These are phyloP conservation scores for Amanita exitialis DNA, from an alignment of 768 basidiomycete species.

Conservation along the genomic window DNA sequence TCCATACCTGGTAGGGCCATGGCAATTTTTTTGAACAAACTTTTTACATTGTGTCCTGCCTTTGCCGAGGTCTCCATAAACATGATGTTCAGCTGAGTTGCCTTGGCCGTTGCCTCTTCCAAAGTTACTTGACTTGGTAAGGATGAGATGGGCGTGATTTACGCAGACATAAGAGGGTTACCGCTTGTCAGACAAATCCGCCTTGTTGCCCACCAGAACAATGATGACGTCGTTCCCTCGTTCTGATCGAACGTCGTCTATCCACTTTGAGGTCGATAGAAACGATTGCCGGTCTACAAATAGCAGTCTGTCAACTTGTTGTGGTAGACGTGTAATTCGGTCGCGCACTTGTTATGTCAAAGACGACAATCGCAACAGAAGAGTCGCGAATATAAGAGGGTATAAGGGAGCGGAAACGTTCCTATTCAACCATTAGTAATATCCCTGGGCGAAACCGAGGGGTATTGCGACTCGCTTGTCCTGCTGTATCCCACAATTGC, in stretches of 20 bases:
- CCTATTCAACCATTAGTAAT: slow-evolving; percentile 34
- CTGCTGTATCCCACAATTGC: slow-evolving; percentile 98
- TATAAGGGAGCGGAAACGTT: slow-evolving; percentile 94
- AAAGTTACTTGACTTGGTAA: slow-evolving; percentile 89
- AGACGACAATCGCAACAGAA: slow-evolving; percentile 97
- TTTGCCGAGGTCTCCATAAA: slow-evolving; percentile 99
- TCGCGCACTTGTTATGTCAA: slow-evolving; percentile 85
- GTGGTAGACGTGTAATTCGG: slow-evolving; percentile 4
- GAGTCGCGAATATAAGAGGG: slow-evolving; percentile 99
- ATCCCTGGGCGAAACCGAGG: not conserved
- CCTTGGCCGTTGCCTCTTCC: slow-evolving; percentile 90
- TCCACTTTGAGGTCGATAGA: slow-evolving; percentile 97
- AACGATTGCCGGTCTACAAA: slow-evolving; percentile 89
- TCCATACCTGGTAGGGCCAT: slow-evolving; percentile 97
- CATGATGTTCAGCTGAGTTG: slow-evolving; percentile 88
- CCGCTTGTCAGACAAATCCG: slow-evolving; percentile 98
- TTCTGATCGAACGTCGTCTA: slow-evolving; percentile 97
- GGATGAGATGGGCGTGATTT: slow-evolving; percentile 7
- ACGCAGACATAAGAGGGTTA: slow-evolving; percentile 26
- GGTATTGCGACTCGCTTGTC: slow-evolving; percentile 49
- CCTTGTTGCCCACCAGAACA: slow-evolving; percentile 97
- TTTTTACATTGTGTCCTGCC: slow-evolving; percentile 98
- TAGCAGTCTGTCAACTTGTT: slow-evolving; percentile 1
- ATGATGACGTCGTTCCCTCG: slow-evolving; percentile 97
- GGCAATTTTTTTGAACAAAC: slow-evolving; percentile 98